Evolutionary conservation across 1,139 yeast species (phyloP).

Genomic region (Kluyveromyces sp.): DNA sequence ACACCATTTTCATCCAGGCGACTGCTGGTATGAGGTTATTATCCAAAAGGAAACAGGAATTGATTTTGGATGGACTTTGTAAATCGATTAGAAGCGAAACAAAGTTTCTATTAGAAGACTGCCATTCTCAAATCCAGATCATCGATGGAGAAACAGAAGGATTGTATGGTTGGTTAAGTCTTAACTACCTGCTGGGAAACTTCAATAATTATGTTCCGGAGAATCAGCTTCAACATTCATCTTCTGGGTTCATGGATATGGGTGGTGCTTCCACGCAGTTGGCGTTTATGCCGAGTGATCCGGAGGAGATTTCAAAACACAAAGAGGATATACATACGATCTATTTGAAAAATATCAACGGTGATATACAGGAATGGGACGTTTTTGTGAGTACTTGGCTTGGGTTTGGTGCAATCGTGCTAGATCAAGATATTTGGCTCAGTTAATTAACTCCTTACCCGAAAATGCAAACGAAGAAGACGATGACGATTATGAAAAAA

Average conservation of each 20-base stretch:
- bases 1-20: constrained; percentile 66
- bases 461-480: constrained; percentile 34
- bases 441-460: constrained; percentile 39
- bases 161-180: constrained; percentile 70
- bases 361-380: constrained; percentile 56
- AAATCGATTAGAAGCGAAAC: constrained; percentile 40
- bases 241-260: constrained; percentile 83
- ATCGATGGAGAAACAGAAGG: constrained; percentile 82
- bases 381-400: constrained; percentile 78
- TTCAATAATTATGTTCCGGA: constrained; percentile 39
- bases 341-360: constrained; percentile 50
- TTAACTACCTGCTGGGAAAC: constrained; percentile 58
- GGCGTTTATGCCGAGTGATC: constrained; percentile 62
- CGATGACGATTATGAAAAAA: constrained; percentile 35
- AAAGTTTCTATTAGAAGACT: constrained; percentile 44
- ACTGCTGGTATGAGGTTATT: constrained; percentile 80
- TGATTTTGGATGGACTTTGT: constrained; percentile 48
- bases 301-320: constrained; percentile 47
- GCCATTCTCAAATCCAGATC: constrained; percentile 56
- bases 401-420: constrained; percentile 86
- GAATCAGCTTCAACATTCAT: constrained; percentile 33
- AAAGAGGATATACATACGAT: constrained; percentile 55
- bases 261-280: constrained; percentile 85
- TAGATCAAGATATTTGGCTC: constrained; percentile 52
- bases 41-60: constrained; percentile 39